phyloP scores from a whole-genome alignment of 352 stramenopile genomes.

The Globisporangium solare region DNA sequence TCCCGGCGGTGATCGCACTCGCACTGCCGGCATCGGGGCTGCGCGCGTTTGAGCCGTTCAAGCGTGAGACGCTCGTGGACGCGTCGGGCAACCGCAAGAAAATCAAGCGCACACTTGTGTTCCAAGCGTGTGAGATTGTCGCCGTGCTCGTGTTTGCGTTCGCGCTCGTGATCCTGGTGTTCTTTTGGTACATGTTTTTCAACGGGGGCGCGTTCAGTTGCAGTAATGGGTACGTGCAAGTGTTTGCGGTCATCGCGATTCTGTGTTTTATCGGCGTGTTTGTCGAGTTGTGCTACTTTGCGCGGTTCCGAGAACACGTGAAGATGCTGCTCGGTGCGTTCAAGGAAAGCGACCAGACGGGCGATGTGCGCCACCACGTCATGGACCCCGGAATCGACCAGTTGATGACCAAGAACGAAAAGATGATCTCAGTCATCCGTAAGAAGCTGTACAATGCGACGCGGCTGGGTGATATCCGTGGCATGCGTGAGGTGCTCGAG shows the following conservation, averaged over 20 bases:
- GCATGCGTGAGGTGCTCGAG: constrained; percentile 58
- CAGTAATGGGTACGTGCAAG: constrained; percentile 34
- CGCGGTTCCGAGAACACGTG: constrained; percentile 74
- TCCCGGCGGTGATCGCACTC: constrained; percentile 56
- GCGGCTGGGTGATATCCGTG: constrained; percentile 52
- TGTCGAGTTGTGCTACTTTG: constrained; percentile 62
- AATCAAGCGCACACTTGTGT: constrained; percentile 67
- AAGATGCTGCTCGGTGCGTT: constrained; percentile 84
- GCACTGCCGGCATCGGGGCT: constrained; percentile 49
- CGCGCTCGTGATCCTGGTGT: constrained; percentile 48
- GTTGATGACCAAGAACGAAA: constrained; percentile 50
- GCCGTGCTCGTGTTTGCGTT: constrained; percentile 54
- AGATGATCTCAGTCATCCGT: constrained; percentile 46
- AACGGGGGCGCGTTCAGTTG: constrained; percentile 67
- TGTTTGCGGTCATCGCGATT: constrained; percentile 48
- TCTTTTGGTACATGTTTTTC: constrained; percentile 83
- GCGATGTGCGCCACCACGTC: constrained; percentile 63
- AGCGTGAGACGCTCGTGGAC: constrained; percentile 34
- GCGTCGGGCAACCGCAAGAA: constrained; percentile 57
- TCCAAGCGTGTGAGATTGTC: constrained; percentile 67
- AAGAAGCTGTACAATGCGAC: constrained; percentile 75
- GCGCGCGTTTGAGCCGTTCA: constrained; percentile 70
- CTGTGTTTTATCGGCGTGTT: constrained; percentile 62
- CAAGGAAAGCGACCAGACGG: constrained; percentile 73
- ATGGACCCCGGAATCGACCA: constrained; percentile 47